Evolutionary conservation across 129 eudicot genomes (phyloP).

Genomic region (Kitagawia praeruptora): DNA sequence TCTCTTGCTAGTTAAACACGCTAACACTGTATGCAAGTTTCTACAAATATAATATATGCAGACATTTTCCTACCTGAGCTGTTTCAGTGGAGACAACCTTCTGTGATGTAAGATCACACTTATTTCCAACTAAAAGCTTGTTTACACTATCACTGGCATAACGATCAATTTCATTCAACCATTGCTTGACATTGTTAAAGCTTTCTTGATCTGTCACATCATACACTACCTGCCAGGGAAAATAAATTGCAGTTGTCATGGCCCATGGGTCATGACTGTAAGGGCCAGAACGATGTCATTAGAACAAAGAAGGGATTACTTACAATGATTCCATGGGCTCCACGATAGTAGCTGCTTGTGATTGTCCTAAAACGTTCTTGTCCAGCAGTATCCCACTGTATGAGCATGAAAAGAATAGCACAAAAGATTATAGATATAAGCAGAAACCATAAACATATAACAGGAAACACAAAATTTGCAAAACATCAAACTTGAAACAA

Average conservation of each 20-base stretch:
- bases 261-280: background rate
- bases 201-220: conserved; percentile 99
- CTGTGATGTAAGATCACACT: conserved; percentile 77
- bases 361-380: conserved; percentile 7
- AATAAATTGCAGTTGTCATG: background rate
- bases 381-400: conserved; percentile 10
- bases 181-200: conserved; percentile 89
- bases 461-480: background rate
- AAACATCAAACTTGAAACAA: background rate
- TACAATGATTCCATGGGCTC: conserved; percentile 33
- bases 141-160: conserved; percentile 92
- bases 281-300: background rate
- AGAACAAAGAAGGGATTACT: conserved; percentile 10
- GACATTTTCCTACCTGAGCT: conserved; percentile 47
- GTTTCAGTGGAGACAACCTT: conserved; percentile 86
- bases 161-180: conserved; percentile 93
- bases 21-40: too few species aligned
- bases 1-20: too few species aligned
- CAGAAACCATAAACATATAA: background rate
- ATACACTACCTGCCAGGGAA: conserved; percentile 65
- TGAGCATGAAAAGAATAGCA: background rate
- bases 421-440: background rate
- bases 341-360: conserved; percentile 10
- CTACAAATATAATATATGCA: background rate
- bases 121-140: conserved; percentile 97